Evolutionary conservation across 192 early-diverging fungal species (phyloP).

Genomic region (Cladochytrium replicatum): DNA sequence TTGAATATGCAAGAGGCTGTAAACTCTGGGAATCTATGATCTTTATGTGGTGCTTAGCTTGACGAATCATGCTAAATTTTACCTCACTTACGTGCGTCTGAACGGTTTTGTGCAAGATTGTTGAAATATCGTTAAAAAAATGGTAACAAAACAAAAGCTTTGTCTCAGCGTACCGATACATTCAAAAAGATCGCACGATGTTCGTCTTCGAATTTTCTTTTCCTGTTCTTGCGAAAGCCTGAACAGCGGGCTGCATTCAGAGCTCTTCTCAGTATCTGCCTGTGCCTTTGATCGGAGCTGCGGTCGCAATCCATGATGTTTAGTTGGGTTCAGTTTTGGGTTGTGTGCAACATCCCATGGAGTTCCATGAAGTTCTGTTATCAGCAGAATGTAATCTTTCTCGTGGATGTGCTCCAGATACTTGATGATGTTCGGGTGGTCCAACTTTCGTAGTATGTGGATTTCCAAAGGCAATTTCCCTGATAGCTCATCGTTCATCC

Average conservation of each 20-base stretch:
- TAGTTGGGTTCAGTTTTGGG: constrained; percentile 16
- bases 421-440: constrained; percentile 37
- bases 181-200: constrained; percentile 42
- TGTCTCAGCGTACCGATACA: constrained; percentile 38
- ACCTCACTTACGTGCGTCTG: constrained; percentile 16
- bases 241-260: constrained; percentile 20
- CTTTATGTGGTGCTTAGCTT: not conserved
- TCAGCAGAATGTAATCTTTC: constrained; percentile 28
- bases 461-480: constrained; percentile 27
- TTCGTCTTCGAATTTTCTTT: constrained; percentile 21
- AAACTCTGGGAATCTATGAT: constrained; percentile 17
- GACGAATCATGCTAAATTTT: constrained; percentile 9
- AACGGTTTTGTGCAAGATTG: not conserved
- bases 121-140: constrained; percentile 7
- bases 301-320: constrained; percentile 24
- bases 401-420: constrained; percentile 36
- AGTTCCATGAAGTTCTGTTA: constrained; percentile 40
- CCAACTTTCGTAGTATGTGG: constrained; percentile 15
- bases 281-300: constrained; percentile 1
- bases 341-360: constrained; percentile 27
- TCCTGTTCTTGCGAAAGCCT: constrained; percentile 23
- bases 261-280: too few relatives aligned
- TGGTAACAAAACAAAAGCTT: constrained; percentile 3
- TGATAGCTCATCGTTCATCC: constrained; percentile 8
- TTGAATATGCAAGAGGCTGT: constrained; percentile 23